Evolutionary conservation across 768 basidiomycete genomes (phyloP), one percentile per base, ranked within the genome.

Genomic region (Terana coerulea): DNA sequence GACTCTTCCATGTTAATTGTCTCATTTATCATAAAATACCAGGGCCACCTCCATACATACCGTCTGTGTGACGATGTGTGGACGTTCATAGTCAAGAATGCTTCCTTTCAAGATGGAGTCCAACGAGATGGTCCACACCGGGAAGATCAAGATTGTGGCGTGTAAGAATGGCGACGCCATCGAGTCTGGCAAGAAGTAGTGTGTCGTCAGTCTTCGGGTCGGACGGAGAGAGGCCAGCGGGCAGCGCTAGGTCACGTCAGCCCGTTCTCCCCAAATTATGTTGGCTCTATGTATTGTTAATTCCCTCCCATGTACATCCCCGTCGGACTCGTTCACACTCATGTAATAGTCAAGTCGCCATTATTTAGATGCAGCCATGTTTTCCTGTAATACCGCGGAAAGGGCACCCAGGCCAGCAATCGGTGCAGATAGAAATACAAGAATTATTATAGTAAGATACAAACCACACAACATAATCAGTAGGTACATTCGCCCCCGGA

Each of bases 41-140:
- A 70, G 91, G 95, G 93, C 15, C 89, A 95, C 65, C 71, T 98
- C 49, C 81, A 88, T 59, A 98, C 93, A 2, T 99, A 97, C 68
- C 83, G 91, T 7, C 77, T 92, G 3, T 92, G 91, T 67, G 93
- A 95, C 71, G 94, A 95, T 64, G 95, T 98, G 42, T 98, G 97
- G 97, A 98, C 95, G 47, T 99, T 98, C 69, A 90, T 95, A 56
- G 89, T 98, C 45, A 91, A 93, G 68, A 85, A 95, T 60, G 88
- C 95, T 8, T 73, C 74, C 14, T 95, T n/a, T 99, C 73, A 98
- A 98, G 72, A 93, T 98, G 87, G 97, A 99, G 69, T 81, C 84
- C 57, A 89, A 88, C 67, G 86, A 91, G 63, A 73, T 83, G 66
- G 82, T 92, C 51, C 72, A 67, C 34, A 78, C 88, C 4, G 78